Evolutionary conservation across 768 basidiomycete species (phyloP), one percentile per base, ranked within the genome.

Genomic region (Mycena vulgaris): DNA sequence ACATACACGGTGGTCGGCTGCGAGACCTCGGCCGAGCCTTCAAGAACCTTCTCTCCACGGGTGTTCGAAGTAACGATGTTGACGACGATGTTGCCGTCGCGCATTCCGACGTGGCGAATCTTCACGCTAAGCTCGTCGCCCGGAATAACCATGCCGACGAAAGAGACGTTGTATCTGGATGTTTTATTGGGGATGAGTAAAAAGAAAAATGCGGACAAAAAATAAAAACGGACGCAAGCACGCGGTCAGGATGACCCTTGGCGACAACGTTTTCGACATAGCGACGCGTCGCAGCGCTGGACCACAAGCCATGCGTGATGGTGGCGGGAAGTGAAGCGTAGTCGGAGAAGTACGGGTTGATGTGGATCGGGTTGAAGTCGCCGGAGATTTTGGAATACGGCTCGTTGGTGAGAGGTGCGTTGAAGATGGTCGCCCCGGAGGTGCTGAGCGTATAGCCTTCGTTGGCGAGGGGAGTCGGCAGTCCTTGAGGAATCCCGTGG

Each of bases 361-460:
- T 86, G 80, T 99, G 98, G 75, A 99, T 99, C 31, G 98, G 98
- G 81, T 99, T 99, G 87, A 95, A 99, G 82, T 99, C 97, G 51
- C 97, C 97, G 0, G 98, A 99, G 55, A 97, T 89, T 80, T 92
- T 90, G 5, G 97, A 98, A 83, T 99, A 99, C 2, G 96, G 93
- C 81, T 97, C 95, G 78, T 99, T 99, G 53, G 95, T 95, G 51
- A 94, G 84, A 28, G 97, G 97, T 5, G 97, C 89, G 52, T 85
- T 90, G 86, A 96, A 97, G 9, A 86, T 80, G 13, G 92, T 91
- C 21, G 87, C 84, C 28, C 86, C 84, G 4, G 88, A 83, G n/a
- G 85, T 78, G 47, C 82, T 90, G 78, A 99, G 85, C 0, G 92
- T 89, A 80, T 99, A 99, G 2, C 96, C 96, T 51, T 93, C 95